phyloP scores from a whole-genome alignment of 805 yeast species.

The Tetrapisispora pingtungensis region DNA sequence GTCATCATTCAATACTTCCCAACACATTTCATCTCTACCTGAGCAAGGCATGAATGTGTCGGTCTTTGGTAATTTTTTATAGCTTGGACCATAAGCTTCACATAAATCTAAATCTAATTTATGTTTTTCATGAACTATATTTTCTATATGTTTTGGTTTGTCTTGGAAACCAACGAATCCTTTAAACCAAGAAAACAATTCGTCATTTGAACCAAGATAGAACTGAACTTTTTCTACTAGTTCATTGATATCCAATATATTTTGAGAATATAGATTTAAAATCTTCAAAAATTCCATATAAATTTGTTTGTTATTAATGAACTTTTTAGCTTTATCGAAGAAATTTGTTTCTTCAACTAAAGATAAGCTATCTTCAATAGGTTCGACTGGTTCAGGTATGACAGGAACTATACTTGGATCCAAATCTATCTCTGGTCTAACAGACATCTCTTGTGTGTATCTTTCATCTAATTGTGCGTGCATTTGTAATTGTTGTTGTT shows the following conservation, averaged over 20 bases:
- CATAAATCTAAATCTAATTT: constrained; percentile 82
- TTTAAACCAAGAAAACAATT: constrained; percentile 84
- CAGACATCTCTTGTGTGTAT: constrained; percentile 13
- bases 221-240: constrained; percentile 77
- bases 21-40: constrained; percentile 97
- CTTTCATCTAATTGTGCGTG: constrained; percentile 4
- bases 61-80: constrained; percentile 82
- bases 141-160: constrained; percentile 77
- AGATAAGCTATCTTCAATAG: constrained; percentile 44
- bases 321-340: constrained; percentile 85
- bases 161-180: constrained; percentile 83
- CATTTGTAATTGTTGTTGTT: constrained; percentile 17
- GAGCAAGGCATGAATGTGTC: constrained; percentile 96
- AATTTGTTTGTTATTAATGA: constrained; percentile 77
- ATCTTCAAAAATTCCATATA: constrained; percentile 89
- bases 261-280: constrained; percentile 80
- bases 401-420: constrained; percentile 72
- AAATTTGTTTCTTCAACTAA: constrained; percentile 79
- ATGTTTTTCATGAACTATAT: constrained; percentile 79
- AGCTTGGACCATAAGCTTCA: constrained; percentile 92
- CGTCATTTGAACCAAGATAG: constrained; percentile 72
- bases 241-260: constrained; percentile 72
- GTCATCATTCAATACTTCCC: constrained; percentile 97
- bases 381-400: constrained; percentile 71
- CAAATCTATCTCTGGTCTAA: constrained; percentile 35